Base-by-base conservation (phyloP, 768 basidiomycete species). In the Russula sp. region DNA sequence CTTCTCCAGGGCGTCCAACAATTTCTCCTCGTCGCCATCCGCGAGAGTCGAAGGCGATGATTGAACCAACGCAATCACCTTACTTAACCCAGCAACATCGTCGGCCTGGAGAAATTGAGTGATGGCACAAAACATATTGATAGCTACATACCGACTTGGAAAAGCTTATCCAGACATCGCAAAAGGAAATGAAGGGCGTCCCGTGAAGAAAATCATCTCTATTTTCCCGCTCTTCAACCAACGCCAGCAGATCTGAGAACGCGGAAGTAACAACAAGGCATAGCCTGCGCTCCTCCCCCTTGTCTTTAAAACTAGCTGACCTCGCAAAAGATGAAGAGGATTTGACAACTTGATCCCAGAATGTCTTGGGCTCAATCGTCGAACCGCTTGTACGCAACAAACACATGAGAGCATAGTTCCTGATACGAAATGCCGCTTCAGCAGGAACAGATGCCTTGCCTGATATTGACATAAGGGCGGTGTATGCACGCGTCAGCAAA, bases 281-380 rank as follows among this genome's bases (percentile, higher is more conserved):
- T 34, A 61, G 35, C 39, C 58, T 55, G 57, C 61, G 56, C 59
- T 66, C 53, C 59, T 61, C 63, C 14, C 5, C 54, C 40, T 51
- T 55, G 54, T 60, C 49, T 5, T 55, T 60, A 4, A 48, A 50
- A n/a, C 57, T 9, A 20, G 61, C n/a, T 6, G 37, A 51, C 50
- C 27, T 51, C 18, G 79, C 74, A 57, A 80, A 81, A n/a, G 77
- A 71, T 14, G 71, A 76, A 22, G 77, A 76, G 69, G 77, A 82
- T 66, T 81, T 84, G 61, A 77, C 76, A 32, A 71, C 77, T 68
- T 91, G 90, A 52, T 87, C 84, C 89, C 89, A 90, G 70, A 91
- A 87, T 0, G 78, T 80, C 52, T 75, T 75, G 3, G 84, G 73
- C 52, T 82, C 78, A 32, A 80, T 66, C 42, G 80, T 76, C 35